phyloP scores from a whole-genome alignment of 352 stramenopile genomes.

The Phytophthora constricta region DNA sequence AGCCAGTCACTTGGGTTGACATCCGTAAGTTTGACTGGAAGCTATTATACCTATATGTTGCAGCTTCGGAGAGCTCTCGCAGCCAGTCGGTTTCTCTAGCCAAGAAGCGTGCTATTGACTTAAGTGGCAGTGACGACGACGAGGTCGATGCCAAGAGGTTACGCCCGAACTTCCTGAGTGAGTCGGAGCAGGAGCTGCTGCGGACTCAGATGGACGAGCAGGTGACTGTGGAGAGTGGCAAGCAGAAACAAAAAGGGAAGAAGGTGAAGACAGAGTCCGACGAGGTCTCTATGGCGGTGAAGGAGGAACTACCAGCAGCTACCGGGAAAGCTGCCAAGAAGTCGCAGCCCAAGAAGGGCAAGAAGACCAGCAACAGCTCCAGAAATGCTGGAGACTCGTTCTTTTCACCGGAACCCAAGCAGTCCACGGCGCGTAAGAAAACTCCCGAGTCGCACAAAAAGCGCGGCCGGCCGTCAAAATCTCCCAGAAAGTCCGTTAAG shows the following conservation, averaged over 20 bases:
- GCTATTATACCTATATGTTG: neutral
- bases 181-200: constrained; percentile 65
- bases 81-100: constrained; percentile 2
- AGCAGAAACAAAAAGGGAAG: constrained; percentile 20
- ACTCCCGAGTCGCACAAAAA: constrained; percentile 59
- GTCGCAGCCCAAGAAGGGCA: constrained; percentile 18
- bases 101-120: constrained; percentile 63
- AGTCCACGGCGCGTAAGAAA: constrained; percentile 28
- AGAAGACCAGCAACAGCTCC: constrained; percentile 38
- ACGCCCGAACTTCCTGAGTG: constrained; percentile 67
- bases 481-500: constrained; percentile 26
- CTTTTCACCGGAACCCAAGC: constrained; percentile 58
- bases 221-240: constrained; percentile 27
- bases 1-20: no score
- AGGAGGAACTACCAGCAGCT: constrained; percentile 8
- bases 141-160: constrained; percentile 46
- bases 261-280: constrained; percentile 19
- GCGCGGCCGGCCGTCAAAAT: constrained; percentile 35
- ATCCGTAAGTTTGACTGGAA: neutral
- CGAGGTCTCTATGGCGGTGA: constrained; percentile 1
- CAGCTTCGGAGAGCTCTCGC: neutral
- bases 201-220: constrained; percentile 52
- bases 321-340: constrained; percentile 22
- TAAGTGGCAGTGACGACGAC: constrained; percentile 48
- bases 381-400: constrained; percentile 34